Base-by-base conservation (phyloP, 345 rosid species). In the Eucalyptus regnans region DNA sequence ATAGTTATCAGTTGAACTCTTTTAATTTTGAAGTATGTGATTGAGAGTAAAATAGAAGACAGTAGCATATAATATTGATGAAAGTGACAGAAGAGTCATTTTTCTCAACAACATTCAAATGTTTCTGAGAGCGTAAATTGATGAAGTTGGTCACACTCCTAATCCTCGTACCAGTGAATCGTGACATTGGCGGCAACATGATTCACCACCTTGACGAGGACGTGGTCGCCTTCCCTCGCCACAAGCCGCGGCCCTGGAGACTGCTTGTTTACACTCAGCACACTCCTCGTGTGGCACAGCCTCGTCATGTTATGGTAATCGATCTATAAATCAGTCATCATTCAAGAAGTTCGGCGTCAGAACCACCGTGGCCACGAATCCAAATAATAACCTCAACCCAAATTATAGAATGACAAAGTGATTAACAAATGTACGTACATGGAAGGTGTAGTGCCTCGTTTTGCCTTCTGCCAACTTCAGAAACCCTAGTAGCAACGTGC, bases 151-250 rank as follows among this genome's bases (percentile, higher is more conserved):
- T 41, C 13, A 12, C 27, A 37, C 48, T 41, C 14, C 46, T 18
- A 48, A 41, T 76, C 29, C 84, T 41, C 90, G 25, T 94, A 94
- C 95, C 96, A 92, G 86, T 94, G 96, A 90, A 95, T 91, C 83
- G 89, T 89, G 51, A 93, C 90, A 50, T 95, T 95, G 89, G 90
- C 90, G 20, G 96, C 85, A 16, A 93, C 91, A 88, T 93, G 93
- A 89, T 94, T 95, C 52, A 89, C 86, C 58, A 95, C 96, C 80
- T 90, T 93, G 80, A 94, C 92, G 14, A 93, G 64, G 62, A 95
- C 87, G 5, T 89, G 91, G 51, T 94, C 97, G 23, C 96, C 95
- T 91, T 94, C 97, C 89, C 97, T 88, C 2, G 95, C 97, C 50
- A 94, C 91, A 29, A 95, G 44, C 6, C 90, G 92, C 27, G 96